These are phyloP conservation scores for Hondaea fermentalgiana DNA, from an alignment of 108 stramenopile species.

Conservation along the genomic window DNA sequence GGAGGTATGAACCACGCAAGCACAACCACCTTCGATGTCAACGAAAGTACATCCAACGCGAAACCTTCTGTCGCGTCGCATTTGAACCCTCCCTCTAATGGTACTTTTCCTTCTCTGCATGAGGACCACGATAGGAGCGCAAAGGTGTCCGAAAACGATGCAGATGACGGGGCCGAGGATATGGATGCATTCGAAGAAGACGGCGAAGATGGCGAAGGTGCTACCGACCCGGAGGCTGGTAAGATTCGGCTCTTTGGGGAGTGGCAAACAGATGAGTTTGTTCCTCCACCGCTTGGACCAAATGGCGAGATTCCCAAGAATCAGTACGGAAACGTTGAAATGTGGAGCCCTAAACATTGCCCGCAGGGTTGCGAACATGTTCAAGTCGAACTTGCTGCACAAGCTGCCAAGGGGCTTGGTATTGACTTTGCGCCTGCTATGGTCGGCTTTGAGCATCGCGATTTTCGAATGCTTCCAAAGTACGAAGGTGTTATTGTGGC, in stretches of 20 bases:
- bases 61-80: no score
- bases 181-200: neutral
- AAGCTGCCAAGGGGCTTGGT: neutral
- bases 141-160: neutral
- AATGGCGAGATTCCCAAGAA: neutral
- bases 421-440: neutral
- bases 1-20: neutral
- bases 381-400: neutral
- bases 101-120: no score
- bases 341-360: neutral
- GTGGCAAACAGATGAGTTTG: neutral
- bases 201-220: neutral
- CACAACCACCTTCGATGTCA: no score
- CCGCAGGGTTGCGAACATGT: neutral
- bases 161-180: neutral
- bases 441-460: neutral
- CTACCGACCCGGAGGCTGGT: neutral
- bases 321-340: neutral
- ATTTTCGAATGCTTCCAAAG: neutral
- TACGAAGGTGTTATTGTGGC: neutral
- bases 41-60: no score
- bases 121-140: no score
- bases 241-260: neutral
- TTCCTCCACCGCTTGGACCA: neutral
- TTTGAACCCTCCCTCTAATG: no score